These are phyloP conservation scores for Acanthamoeba culbertsoni DNA, from an alignment of 208 protist genomes.

Conservation along the genomic window DNA sequence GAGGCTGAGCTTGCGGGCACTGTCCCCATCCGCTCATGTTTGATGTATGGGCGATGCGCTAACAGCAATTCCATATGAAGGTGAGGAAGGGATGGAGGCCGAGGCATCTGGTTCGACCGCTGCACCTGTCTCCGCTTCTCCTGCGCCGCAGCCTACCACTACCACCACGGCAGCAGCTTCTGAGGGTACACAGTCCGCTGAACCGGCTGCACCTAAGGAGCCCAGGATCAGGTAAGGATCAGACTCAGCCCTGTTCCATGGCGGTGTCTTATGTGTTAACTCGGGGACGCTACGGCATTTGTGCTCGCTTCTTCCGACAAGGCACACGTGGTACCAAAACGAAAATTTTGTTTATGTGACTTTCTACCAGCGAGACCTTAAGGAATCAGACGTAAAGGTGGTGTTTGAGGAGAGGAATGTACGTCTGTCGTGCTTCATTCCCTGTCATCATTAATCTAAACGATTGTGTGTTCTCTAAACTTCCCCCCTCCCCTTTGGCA, in stretches of 20 bases:
- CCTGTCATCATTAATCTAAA: neutral
- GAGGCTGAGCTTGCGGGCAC: constrained; percentile 51
- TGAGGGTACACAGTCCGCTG: neutral
- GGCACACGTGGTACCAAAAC: constrained; percentile 66
- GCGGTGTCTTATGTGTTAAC: no score
- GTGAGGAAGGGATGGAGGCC: neutral
- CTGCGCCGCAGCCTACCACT: neutral
- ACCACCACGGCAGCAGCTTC: neutral
- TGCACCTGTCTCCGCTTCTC: neutral
- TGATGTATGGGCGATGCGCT: neutral
- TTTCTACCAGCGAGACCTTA: neutral
- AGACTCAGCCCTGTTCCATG: no score
- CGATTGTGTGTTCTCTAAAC: neutral
- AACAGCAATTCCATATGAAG: neutral
- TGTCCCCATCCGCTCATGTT: neutral
- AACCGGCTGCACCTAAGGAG: neutral
- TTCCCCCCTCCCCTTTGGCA: neutral
- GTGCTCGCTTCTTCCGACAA: no score
- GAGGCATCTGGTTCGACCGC: neutral
- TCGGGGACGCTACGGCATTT: neutral
- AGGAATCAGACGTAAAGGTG: neutral
- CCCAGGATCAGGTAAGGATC: neutral
- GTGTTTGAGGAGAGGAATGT: neutral
- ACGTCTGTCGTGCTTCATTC: neutral
- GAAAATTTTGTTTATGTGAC: constrained; percentile 52